Evolutionary conservation across 371 early-diverging fungal genomes (phyloP).

Genomic region (Funneliformis caledonium): DNA sequence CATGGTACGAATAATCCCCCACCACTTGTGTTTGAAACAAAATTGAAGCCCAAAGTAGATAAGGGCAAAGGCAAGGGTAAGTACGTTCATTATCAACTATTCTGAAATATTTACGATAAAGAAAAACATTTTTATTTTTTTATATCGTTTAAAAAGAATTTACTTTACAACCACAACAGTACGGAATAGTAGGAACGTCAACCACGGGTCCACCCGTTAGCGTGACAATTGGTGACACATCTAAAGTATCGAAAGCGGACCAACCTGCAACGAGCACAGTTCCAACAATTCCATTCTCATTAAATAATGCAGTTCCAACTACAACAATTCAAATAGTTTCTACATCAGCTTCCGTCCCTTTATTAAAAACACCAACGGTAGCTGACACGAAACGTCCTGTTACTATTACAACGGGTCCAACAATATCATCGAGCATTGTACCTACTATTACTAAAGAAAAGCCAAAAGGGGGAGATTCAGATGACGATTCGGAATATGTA

Average conservation of each 20-base stretch:
- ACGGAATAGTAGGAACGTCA: neutral
- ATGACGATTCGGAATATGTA: neutral
- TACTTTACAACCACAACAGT: neutral
- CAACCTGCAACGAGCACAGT: neutral
- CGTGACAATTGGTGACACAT: neutral
- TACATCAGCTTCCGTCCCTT: neutral
- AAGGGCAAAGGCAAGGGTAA: neutral
- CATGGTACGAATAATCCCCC: neutral
- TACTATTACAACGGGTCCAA: neutral
- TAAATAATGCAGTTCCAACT: neutral
- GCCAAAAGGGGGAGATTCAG: neutral
- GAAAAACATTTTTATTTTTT: neutral
- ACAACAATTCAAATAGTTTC: neutral
- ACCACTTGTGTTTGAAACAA: neutral
- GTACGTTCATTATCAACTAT: neutral
- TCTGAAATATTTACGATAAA: neutral
- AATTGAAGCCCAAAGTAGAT: neutral
- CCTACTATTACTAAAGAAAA: neutral
- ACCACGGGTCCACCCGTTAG: neutral
- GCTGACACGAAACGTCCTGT: neutral
- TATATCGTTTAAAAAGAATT: neutral
- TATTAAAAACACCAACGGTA: neutral
- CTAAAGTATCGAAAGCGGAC: neutral
- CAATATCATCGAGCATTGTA: neutral
- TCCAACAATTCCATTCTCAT: neutral